Evolutionary conservation across 371 early-diverging fungal species (phyloP).

Genomic region (Capillidium rhysosporum): DNA sequence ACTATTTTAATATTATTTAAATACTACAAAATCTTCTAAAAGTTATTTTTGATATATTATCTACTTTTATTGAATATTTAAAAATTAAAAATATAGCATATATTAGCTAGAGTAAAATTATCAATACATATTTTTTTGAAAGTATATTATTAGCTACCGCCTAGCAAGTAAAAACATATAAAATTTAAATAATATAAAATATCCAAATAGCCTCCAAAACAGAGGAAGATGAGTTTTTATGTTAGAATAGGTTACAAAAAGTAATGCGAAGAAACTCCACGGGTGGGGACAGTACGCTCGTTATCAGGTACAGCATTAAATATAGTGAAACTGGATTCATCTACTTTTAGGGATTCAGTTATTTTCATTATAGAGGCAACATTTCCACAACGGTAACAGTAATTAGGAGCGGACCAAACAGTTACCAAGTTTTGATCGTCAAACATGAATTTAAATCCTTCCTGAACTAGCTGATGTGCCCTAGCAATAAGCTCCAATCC

Average conservation of each 20-base stretch:
- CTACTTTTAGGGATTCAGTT: conserved; percentile 66
- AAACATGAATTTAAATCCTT: conserved; percentile 93
- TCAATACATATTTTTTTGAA: too few relatives aligned
- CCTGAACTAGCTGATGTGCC: conserved; percentile 96
- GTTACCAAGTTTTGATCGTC: conserved; percentile 93
- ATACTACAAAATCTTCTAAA: too few relatives aligned
- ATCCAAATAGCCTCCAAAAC: too few relatives aligned
- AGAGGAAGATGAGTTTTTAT: too few relatives aligned
- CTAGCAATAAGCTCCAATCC: conserved; percentile 82
- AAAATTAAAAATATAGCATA: too few relatives aligned
- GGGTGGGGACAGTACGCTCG: conserved; percentile 26
- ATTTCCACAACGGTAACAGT: conserved; percentile 99
- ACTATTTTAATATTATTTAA: too few relatives aligned
- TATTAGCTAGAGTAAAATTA: too few relatives aligned
- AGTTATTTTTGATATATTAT: too few relatives aligned
- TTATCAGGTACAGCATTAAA: conserved; percentile 90
- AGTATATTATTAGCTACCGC: too few relatives aligned
- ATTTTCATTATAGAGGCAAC: conserved; percentile 96
- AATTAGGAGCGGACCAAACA: conserved; percentile 99
- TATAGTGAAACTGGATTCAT: conserved; percentile 76
- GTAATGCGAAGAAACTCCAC: conserved; percentile 18
- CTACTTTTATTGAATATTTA: too few relatives aligned
- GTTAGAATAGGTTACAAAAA: conserved; percentile 14
- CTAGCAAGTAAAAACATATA: too few relatives aligned
- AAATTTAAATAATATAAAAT: too few relatives aligned